Percentiles rank a stretch among this genome's conserved stretches.
phyloP scores from a whole-genome alignment of 306 rosid species.

The Fragaria iinumae region DNA sequence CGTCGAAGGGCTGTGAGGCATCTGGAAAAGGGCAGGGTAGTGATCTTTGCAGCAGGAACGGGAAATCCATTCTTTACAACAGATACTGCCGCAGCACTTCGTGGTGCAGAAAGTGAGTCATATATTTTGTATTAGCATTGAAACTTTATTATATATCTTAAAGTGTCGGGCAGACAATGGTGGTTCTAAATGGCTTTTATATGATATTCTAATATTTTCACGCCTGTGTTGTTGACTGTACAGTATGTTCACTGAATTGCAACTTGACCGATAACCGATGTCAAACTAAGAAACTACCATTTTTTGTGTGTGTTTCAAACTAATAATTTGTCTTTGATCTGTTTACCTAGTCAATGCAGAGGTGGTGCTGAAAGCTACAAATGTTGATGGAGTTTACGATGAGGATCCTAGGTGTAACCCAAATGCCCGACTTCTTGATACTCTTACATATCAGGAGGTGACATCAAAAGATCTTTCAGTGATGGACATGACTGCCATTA shows the following conservation, averaged over 20 bases:
- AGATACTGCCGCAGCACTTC: constrained; percentile 94
- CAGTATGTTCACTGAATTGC: background rate
- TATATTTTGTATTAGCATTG: background rate
- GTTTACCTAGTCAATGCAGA: constrained; percentile 77
- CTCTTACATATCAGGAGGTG: constrained; percentile 76
- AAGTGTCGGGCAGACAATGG: background rate
- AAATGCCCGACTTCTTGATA: constrained; percentile 73
- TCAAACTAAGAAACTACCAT: background rate
- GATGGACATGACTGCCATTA: constrained; percentile 98
- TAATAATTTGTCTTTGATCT: constrained; percentile 15
- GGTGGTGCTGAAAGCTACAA: constrained; percentile 96
- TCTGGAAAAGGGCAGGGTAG: constrained; percentile 95
- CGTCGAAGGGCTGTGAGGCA: constrained; percentile 97
- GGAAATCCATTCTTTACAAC: constrained; percentile 99
- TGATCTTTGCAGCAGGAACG: constrained; percentile 96
- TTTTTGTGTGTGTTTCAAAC: background rate
- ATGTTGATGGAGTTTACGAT: constrained; percentile 85
- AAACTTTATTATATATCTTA: background rate
- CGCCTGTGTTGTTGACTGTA: background rate
- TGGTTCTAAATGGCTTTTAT: background rate
- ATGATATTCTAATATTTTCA: background rate
- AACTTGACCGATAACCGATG: background rate
- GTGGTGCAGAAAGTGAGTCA: constrained; percentile 93
- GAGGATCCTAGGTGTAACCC: constrained; percentile 76
- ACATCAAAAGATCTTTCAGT: constrained; percentile 81